Evolutionary conservation across 768 basidiomycete species (phyloP).

Genomic region (Suillus subluteus): DNA sequence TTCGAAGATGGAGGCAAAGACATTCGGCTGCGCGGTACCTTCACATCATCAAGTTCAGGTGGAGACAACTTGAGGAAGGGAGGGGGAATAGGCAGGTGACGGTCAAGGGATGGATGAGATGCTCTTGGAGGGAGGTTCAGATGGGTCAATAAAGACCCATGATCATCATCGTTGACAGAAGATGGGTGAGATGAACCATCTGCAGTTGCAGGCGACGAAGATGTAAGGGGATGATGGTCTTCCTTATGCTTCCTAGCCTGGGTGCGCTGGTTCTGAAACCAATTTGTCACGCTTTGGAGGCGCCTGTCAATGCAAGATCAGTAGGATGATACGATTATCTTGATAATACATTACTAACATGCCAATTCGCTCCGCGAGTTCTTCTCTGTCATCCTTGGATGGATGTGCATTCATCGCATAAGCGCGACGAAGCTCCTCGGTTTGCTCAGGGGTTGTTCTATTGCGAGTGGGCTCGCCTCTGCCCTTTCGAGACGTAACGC

Average conservation of each 20-base stretch:
- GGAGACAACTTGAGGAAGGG: constrained; percentile 19
- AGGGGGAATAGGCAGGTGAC: constrained; percentile 16
- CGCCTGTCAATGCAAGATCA: constrained; percentile 52
- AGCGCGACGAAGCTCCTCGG: constrained; percentile 67
- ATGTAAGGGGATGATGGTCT: constrained; percentile 39
- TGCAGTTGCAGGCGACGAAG: constrained; percentile 29
- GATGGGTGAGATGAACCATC: constrained; percentile 17
- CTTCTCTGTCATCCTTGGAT: constrained; percentile 65
- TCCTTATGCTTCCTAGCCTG: constrained; percentile 73
- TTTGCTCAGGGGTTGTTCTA: constrained; percentile 65
- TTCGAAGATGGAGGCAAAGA: constrained; percentile 33
- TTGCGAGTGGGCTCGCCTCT: constrained; percentile 46
- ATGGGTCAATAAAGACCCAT: constrained; percentile 16
- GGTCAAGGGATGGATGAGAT: constrained; percentile 35
- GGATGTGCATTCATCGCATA: constrained; percentile 71
- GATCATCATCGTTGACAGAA: constrained; percentile 10
- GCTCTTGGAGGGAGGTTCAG: constrained; percentile 29
- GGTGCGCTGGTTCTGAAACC: constrained; percentile 88
- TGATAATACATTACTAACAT: constrained; percentile 56
- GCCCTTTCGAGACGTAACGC: constrained; percentile 33
- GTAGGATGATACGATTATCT: constrained; percentile 19
- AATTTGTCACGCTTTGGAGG: constrained; percentile 79
- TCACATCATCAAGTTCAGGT: constrained; percentile 20
- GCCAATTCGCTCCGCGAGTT: constrained; percentile 68
- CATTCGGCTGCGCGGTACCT: constrained; percentile 32